Evolutionary conservation across 495 filamentous ascomycete genomes (phyloP), one percentile per base, ranked within the genome.

Genomic region (Talaromyces thailandensis): DNA sequence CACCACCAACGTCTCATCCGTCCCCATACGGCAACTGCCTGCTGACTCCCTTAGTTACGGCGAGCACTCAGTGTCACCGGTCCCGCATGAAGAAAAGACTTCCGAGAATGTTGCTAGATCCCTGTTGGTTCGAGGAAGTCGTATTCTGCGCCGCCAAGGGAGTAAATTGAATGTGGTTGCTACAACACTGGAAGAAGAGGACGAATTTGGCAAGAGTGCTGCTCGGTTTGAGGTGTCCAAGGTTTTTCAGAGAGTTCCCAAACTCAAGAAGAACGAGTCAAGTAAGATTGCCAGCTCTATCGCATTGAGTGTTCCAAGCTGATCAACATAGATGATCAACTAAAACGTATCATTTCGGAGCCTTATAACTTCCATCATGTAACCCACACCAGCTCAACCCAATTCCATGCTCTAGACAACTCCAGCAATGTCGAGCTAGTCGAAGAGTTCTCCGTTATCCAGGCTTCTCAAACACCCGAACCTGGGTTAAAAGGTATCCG

Each of bases 361-460:
- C 92, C 92, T 5, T 96, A 89, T 72, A 88, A 93, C 72, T 96
- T 96, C 67, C 90, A 93, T 65, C 92, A 96, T 71, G 73, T 96
- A 52, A 88, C 88, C 25, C 90, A 95, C 69, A 91, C 88, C 16
- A 82, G 82, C 40, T 84, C 82, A 24, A 75, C 86, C 14, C 83
- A 88, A 61, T 79, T 90, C 53, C 78, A 85, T 14, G 76, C 78
- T 12, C 65, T 91, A 31, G 80, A 85, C 43, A 78, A 75, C 31
- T 69, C 81, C 11, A 82, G 81, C 40, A 79, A 85, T 57, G 77
- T 80, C 58, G 84, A 92, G 31, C 75, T 91, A 26, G 79, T 84
- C 16, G 82, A 84, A 2, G 84, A 89, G 66, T 88, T 87, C 69
- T 85, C 84, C 43, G 82, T 84, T 14, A 82, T 89, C 61, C 83